Conservation (phyloP, 169 alveolate species). For the Babesia bovis region DNA sequence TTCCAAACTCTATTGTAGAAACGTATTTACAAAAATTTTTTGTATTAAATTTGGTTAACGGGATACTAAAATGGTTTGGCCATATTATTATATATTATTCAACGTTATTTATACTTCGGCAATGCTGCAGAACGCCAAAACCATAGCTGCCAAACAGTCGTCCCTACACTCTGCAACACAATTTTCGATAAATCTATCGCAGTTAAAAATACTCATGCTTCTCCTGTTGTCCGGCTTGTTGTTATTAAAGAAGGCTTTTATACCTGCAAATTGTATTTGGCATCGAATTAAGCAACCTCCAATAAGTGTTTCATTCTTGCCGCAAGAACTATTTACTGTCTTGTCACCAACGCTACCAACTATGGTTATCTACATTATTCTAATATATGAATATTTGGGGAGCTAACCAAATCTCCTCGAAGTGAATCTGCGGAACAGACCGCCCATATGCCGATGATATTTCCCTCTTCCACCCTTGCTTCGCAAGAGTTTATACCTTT, state of each 20-base stretch:
- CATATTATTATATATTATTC: too few relatives aligned
- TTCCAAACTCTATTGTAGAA: too few relatives aligned
- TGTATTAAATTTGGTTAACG: too few relatives aligned
- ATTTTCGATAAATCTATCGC: neutral
- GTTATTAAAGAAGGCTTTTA: neutral
- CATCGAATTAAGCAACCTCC: constrained; percentile 5
- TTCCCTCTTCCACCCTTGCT: neutral
- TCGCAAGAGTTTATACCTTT: constrained; percentile 30
- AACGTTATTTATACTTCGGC: too few relatives aligned
- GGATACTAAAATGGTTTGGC: too few relatives aligned
- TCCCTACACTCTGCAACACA: constrained; percentile 6
- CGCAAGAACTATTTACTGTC: constrained; percentile 8
- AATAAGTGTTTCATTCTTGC: constrained; percentile 14
- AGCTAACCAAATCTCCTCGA: neutral
- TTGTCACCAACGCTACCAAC: neutral
- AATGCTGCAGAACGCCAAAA: constrained; percentile 9
- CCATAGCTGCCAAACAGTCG: constrained; percentile 5
- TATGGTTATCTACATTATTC: neutral
- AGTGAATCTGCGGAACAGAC: constrained; percentile 18
- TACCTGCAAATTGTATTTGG: neutral
- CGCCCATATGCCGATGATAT: constrained; percentile 33
- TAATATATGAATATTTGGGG: neutral
- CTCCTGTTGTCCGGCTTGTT: neutral
- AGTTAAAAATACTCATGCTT: constrained; percentile 3
- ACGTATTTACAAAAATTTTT: too few relatives aligned